Base-by-base conservation (phyloP, 306 rosid species). In the Casuarina glauca region DNA sequence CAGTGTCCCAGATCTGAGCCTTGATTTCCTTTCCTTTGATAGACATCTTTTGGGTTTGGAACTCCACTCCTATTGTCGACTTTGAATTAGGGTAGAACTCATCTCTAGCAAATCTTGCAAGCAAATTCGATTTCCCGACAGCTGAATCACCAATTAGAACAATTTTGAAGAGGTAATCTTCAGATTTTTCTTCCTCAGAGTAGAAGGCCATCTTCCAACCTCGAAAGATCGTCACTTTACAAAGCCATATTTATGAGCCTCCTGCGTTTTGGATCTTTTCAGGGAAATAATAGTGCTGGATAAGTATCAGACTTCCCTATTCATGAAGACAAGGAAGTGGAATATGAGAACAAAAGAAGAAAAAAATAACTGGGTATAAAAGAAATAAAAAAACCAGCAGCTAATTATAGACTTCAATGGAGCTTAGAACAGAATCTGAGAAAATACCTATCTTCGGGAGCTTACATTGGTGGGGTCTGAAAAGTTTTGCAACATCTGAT, bases 1-100 rank as follows among this genome's bases (percentile, higher is more conserved):
- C 97, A 20, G 97, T 92, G 80, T 92, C 97, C 97, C 97, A 92
- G 77, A 92, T 92, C 87, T 92, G 97, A 52, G 97, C 97, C 84
- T 92, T 92, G 69, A 92, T 74, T 86, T 92, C 97, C 87, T 90
- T 92, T 70, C 96, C 97, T 68, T 92, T 86, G 76, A 92, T 90
- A 62, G 84, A 89, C 32, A 92, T 87, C 86, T 90, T 92, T 75
- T 92, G 97, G 73, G 97, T 92, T 83, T 92, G 97, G 82, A 92
- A 92, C 83, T 93, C 97, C 73, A 93, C 97, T 80, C 97, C 97
- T 86, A 93, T 93, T 32, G 97, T 93, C 74, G 97, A 93, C 83
- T 93, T 93, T 15, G 96, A 93, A 86, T 89, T 93, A 61, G 96
- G 93, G 83, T 89, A 93, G 88, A 93, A 93, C 83, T 93, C 97